These are phyloP conservation scores for Yamadazyma songkhlaensis DNA, from an alignment of 1,139 yeast genomes.

Conservation along the genomic window DNA sequence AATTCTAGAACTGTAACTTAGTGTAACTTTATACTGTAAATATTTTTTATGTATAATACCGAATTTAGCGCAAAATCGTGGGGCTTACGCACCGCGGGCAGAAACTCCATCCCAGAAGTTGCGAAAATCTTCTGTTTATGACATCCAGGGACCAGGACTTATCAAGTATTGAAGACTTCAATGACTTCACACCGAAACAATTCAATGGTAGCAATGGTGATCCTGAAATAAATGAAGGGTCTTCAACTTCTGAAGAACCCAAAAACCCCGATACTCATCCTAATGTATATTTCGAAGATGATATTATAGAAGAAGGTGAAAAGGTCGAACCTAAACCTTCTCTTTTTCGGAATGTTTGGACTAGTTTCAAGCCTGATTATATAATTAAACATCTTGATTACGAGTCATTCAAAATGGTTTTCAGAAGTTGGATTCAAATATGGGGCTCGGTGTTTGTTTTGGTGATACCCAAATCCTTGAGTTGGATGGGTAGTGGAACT, in stretches of 20 bases:
- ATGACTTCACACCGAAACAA: too few relatives aligned
- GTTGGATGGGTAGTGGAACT: slow-evolving; percentile 31
- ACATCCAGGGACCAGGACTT: too few relatives aligned
- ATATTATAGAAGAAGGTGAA: slow-evolving; percentile 3
- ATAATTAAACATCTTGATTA: slow-evolving; percentile 26
- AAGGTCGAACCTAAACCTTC: slow-evolving; percentile 5
- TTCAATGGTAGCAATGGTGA: too few relatives aligned
- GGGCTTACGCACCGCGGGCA: too few relatives aligned
- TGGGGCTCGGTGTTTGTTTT: slow-evolving; percentile 27
- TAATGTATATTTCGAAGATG: slow-evolving; percentile 6
- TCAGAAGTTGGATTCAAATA: slow-evolving; percentile 28
- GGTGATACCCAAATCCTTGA: slow-evolving; percentile 22
- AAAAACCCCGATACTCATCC: not conserved
- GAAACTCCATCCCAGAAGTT: too few relatives aligned
- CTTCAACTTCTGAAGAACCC: not conserved
- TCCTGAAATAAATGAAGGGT: not conserved
- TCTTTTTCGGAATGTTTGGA: slow-evolving; percentile 8
- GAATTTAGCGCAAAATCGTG: too few relatives aligned
- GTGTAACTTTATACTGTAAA: too few relatives aligned
- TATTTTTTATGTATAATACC: too few relatives aligned
- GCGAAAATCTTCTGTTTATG: too few relatives aligned
- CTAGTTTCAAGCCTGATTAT: slow-evolving; percentile 22
- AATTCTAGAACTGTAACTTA: too few relatives aligned
- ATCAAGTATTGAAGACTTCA: too few relatives aligned
- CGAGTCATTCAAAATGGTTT: slow-evolving; percentile 23